Percentiles rank a stretch among this genome's conserved stretches.
Evolutionary conservation across 2,329 filamentous ascomycete genomes (phyloP).

Genomic region (Blastomyces emzantsi): DNA sequence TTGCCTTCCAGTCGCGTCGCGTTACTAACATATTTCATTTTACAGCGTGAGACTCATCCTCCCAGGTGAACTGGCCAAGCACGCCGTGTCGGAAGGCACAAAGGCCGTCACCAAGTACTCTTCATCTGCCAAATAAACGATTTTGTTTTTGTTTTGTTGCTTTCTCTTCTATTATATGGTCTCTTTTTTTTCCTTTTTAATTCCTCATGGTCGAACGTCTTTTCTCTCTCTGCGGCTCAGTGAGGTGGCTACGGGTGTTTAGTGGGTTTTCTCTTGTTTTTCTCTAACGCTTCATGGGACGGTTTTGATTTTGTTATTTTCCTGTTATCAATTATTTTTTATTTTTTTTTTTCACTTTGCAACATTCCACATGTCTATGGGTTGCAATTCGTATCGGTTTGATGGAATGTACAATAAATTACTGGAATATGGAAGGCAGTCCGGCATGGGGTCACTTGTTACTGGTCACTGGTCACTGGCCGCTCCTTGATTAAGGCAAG

Average conservation of each 20-base stretch:
- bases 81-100: slow-evolving; percentile 98
- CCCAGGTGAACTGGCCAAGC: slow-evolving; percentile 97
- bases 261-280: slow-evolving; percentile 26
- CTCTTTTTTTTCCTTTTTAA: slow-evolving; percentile 32
- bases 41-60: slow-evolving; percentile 82
- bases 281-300: slow-evolving; percentile 42
- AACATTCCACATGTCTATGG: slow-evolving; percentile 29
- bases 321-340: slow-evolving; percentile 28
- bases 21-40: not conserved
- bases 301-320: slow-evolving; percentile 35
- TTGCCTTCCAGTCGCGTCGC: not conserved
- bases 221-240: slow-evolving; percentile 27
- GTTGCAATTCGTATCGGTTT: slow-evolving; percentile 34
- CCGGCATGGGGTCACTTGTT: slow-evolving; percentile 10
- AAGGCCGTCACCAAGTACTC: slow-evolving; percentile 99
- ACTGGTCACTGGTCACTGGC: slow-evolving; percentile 19
- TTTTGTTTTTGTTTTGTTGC: slow-evolving; percentile 42
- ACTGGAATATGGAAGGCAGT: slow-evolving; percentile 33
- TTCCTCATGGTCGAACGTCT: slow-evolving; percentile 34
- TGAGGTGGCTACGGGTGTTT: slow-evolving; percentile 25
- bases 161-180: slow-evolving; percentile 48
- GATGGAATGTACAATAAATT: slow-evolving; percentile 33
- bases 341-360: slow-evolving; percentile 18
- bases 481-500: slow-evolving; percentile 27
- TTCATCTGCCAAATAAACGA: slow-evolving; percentile 89